Base-by-base conservation (phyloP, 1,284 basidiomycete genomes). In the Cutaneotrichosporon sp. region DNA sequence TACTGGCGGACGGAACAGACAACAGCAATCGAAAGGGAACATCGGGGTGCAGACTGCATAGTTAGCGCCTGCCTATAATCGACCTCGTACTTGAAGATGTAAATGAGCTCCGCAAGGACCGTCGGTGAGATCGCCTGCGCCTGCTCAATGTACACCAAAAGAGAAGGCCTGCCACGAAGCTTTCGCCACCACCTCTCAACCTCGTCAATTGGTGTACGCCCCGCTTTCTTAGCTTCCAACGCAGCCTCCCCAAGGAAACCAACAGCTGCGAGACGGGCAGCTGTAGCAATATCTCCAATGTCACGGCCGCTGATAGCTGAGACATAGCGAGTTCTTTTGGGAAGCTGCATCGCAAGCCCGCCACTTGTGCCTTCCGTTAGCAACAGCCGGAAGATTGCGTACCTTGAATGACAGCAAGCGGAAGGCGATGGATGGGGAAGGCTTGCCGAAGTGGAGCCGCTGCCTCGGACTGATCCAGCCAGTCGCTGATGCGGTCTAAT, bases 381-480 rank as follows among this genome's bases (percentile, higher is more conserved):
- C 26, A 30, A 30, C 26, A 10, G 7, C 10, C 26, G 10, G 26
- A 30, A 7, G 26, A 10, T 30, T 10, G 5, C 10, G 10, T 36
- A 72, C 70, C 62, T 44, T 72, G 69, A 14, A 70, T 57, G 10
- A 70, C 51, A 2, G 62, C 70, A 3, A 72, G 44, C 9, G 64
- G 63, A 14, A 72, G 46, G 7, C 70, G 52, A 17, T 60, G 52
- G 2, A 62, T 58, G 1, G 54, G 49, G 10, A 59, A 55, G 4
- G 58, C 26, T 14, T 46, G 46, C 18, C 50, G 49, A 10, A 72
- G 49, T 4, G 60, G 3, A 4, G 61, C 51, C 20, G 64, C 43
- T 8, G 45, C 47, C 13, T 48, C 50, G 44, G 56, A 56, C 18
- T 59, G 42, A 13, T 65, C 60, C 4, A 73, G 51, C 70, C 70